Base-by-base conservation (phyloP, 306 rosid species). In the Cucurbita ficifolia region DNA sequence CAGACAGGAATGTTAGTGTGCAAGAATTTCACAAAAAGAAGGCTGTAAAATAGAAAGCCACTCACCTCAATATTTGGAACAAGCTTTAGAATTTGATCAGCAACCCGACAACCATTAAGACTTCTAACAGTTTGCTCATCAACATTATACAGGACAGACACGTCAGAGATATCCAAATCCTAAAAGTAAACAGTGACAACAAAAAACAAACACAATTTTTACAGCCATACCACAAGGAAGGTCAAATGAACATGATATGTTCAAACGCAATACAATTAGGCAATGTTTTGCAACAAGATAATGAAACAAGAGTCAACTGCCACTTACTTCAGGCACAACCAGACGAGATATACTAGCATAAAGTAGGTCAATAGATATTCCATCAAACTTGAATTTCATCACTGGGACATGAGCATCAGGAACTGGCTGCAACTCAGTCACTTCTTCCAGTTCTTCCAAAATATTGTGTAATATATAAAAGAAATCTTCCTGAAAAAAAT, bases 331-430 rank as follows among this genome's bases (percentile, higher is more conserved):
- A 53, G 99, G 97, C 79, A 95, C 96, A 81, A 95, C 91, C 86
- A 91, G 86, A 81, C 75, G 81, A 21, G 99, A 95, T 81, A 91
- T 77, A 58, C 99, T 85, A 35, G 99, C 99, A 88, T 95, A 95
- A 56, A 95, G 88, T 83, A 95, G 88, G 84, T 95, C 99, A 72
- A 91, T 81, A 70, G 97, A 89, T 83, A 95, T 95, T 61, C 96
- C 96, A 77, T 81, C 92, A 78, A 89, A 91, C 83, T 95, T 95
- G 96, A 95, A 95, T 81, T 85, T 91, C 97, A 95, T 91, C 51
- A 95, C 99, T 14, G 99, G 99, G 39, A 95, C 99, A 76, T 91
- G 99, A 70, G 99, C 99, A 88, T 88, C 92, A 21, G 95, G 86
- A 76, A 95, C 91, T 38, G 88, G 91, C 77, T 91, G 97, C 80